Percentiles rank a stretch among this genome's conserved stretches.
Evolutionary conservation across 1,139 yeast species (phyloP).

Genomic region (Zhuliangozyma blackwelliae): DNA sequence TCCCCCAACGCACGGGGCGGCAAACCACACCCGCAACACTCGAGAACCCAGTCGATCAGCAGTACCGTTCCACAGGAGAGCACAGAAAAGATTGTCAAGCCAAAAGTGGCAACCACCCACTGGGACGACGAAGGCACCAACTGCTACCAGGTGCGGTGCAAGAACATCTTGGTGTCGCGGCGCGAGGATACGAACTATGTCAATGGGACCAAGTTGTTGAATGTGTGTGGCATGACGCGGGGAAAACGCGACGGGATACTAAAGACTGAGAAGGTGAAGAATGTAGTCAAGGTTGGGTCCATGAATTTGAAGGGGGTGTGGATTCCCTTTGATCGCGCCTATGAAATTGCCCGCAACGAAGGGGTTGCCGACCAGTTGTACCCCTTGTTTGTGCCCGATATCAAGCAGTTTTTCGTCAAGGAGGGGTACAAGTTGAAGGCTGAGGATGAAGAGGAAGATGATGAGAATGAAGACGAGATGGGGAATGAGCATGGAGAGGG

Average conservation of each 20-base stretch:
- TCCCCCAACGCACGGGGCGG: no score
- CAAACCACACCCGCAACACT: no score
- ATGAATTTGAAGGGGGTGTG: constrained; percentile 56
- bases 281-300: constrained; percentile 48
- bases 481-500: no score
- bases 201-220: constrained; percentile 63
- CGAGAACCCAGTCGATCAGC: constrained; percentile 11
- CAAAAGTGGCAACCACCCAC: constrained; percentile 39
- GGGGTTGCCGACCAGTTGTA: constrained; percentile 36
- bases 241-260: constrained; percentile 92
- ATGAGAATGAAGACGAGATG: background rate
- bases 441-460: constrained; percentile 12
- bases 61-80: constrained; percentile 12
- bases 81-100: constrained; percentile 21
- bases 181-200: constrained; percentile 50
- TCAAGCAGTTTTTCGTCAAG: constrained; percentile 28
- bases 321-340: constrained; percentile 53
- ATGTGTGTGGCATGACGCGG: constrained; percentile 92
- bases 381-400: constrained; percentile 45
- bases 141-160: constrained; percentile 47
- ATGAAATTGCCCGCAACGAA: constrained; percentile 48
- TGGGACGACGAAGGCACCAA: constrained; percentile 49
- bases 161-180: constrained; percentile 44
- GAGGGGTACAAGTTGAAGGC: constrained; percentile 24
- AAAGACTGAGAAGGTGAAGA: constrained; percentile 41